Percentiles rank a stretch among this genome's conserved stretches.
Conservation (phyloP, 352 stramenopile species). For the Phytophthora parvispora region DNA sequence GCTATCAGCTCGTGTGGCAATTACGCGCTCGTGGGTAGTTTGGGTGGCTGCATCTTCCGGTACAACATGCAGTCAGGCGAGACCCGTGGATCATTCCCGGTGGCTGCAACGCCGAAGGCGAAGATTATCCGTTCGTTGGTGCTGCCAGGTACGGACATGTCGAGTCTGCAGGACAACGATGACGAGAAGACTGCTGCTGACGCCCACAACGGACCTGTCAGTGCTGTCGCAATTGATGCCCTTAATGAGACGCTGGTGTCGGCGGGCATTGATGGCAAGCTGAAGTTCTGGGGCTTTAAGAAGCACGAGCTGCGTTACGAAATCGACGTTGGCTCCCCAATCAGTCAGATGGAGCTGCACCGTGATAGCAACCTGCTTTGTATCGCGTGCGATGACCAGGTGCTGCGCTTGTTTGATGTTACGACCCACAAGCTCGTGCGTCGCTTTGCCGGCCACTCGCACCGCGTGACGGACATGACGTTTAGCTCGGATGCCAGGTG, state of each 20-base stretch:
- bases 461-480: constrained; percentile 90
- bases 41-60: constrained; percentile 93
- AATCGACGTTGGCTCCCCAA: constrained; percentile 80
- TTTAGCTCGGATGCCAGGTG: constrained; percentile 93
- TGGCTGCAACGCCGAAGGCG: constrained; percentile 71
- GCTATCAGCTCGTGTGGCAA: constrained; percentile 95
- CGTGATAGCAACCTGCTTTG: constrained; percentile 90
- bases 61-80: constrained; percentile 98
- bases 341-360: constrained; percentile 88
- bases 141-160: constrained; percentile 57
- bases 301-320: constrained; percentile 71
- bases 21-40: constrained; percentile 94
- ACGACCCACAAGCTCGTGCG: constrained; percentile 89
- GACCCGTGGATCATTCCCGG: constrained; percentile 92
- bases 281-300: constrained; percentile 94
- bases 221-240: constrained; percentile 89
- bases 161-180: constrained; percentile 45
- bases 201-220: constrained; percentile 85
- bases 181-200: constrained; percentile 33
- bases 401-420: constrained; percentile 90
- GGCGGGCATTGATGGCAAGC: constrained; percentile 84
- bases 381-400: constrained; percentile 90
- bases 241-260: constrained; percentile 88
- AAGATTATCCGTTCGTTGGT: constrained; percentile 76
- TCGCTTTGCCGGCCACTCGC: constrained; percentile 85